Conservation (phyloP, 2,329 filamentous ascomycete genomes). For the Exophiala spinifera region DNA sequence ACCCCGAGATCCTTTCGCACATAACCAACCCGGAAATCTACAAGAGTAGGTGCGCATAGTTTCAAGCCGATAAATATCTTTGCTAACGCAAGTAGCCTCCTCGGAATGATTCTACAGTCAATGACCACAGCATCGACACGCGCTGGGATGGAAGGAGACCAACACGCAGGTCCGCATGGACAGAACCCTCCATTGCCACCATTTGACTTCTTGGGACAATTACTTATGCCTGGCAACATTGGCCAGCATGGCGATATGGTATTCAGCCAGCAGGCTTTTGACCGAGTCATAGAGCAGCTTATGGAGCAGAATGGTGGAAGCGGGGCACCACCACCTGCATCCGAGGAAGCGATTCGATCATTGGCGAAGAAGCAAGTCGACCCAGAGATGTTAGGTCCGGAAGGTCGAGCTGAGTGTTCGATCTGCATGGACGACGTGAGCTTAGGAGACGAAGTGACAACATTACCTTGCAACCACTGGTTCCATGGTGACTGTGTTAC, state of each 20-base stretch:
- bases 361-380: constrained; percentile 71
- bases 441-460: constrained; percentile 68
- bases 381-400: constrained; percentile 64
- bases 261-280: constrained; percentile 84
- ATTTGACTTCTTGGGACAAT: constrained; percentile 44
- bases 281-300: constrained; percentile 79
- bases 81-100: constrained; percentile 15
- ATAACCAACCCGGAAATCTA: constrained; percentile 14
- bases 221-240: constrained; percentile 38
- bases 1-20: constrained; percentile 1
- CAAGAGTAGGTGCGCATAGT: constrained; percentile 19
- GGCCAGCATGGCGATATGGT: constrained; percentile 71
- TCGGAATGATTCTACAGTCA: constrained; percentile 26
- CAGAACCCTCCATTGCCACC: constrained; percentile 33
- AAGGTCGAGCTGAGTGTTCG: constrained; percentile 74
- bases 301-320: constrained; percentile 74
- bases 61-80: not conserved
- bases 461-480: constrained; percentile 87
- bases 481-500: constrained; percentile 82
- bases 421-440: constrained; percentile 90
- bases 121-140: constrained; percentile 14
- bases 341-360: constrained; percentile 68
- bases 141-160: constrained; percentile 1
- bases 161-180: not conserved
- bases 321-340: constrained; percentile 78